Percentiles rank a stretch among this genome's conserved stretches.
Evolutionary conservation across 495 filamentous ascomycete species (phyloP).

Genomic region (Aspergillus bridgeri): DNA sequence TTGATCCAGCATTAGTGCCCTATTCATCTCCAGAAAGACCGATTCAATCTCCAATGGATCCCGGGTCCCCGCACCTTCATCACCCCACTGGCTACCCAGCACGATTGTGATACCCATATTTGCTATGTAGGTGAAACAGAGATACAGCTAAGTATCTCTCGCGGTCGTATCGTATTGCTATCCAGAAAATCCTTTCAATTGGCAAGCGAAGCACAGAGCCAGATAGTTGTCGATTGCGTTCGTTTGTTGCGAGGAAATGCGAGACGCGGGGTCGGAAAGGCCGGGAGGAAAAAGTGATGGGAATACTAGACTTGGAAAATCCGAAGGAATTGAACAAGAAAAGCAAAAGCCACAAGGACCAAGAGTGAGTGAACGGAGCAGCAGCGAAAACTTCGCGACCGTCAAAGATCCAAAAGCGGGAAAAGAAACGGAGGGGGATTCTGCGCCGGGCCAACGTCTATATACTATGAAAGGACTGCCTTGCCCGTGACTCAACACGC

Average conservation of each 20-base stretch:
- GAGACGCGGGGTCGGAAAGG: neutral
- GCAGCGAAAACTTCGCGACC: conserved; percentile 28
- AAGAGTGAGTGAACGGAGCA: conserved; percentile 22
- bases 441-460: conserved; percentile 13
- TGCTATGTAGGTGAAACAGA: neutral
- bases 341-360: conserved; percentile 6
- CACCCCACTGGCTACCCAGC: conserved; percentile 64
- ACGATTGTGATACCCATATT: conserved; percentile 57
- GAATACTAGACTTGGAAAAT: neutral
- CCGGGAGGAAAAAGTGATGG: neutral
- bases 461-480: conserved; percentile 6
- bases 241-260: neutral
- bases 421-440: conserved; percentile 25
- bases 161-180: neutral
- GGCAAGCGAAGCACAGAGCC: neutral
- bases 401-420: conserved; percentile 30
- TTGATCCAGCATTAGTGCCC: conserved; percentile 7
- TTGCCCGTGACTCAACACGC: conserved; percentile 14
- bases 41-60: neutral
- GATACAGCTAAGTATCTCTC: neutral
- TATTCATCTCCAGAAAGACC: neutral
- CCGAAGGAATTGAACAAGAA: conserved; percentile 6
- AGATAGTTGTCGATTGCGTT: no score
- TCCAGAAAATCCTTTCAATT: neutral
- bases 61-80: conserved; percentile 53